phyloP scores from a whole-genome alignment of 139 green algal genomes.

The Asterochloris sp. region DNA sequence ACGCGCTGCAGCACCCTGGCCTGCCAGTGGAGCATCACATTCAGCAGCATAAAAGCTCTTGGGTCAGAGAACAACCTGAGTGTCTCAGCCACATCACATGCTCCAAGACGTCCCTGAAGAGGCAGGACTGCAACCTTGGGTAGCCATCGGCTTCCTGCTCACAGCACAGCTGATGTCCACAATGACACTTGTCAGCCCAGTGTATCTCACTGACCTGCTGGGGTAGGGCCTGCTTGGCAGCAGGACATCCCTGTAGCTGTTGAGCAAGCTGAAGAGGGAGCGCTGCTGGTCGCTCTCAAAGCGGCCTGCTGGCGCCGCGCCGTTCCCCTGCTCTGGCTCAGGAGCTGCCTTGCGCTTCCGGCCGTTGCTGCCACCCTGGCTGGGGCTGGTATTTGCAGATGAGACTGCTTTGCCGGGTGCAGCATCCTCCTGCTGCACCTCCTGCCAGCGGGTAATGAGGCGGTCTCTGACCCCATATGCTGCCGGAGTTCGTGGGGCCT shows the following conservation, averaged over 20 bases:
- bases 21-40: not conserved
- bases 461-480: constrained; percentile 55
- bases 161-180: not conserved
- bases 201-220: constrained; percentile 11
- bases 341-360: not conserved
- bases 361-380: too few species aligned
- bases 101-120: not conserved
- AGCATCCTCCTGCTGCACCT: constrained; percentile 35
- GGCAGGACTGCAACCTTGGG: not conserved
- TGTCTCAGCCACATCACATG: not conserved
- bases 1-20: too few species aligned
- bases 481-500: constrained; percentile 26
- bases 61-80: not conserved
- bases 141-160: not conserved
- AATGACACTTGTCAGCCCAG: not conserved
- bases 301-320: not conserved
- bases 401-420: not conserved
- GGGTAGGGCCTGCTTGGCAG: constrained; percentile 48
- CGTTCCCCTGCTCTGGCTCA: not conserved
- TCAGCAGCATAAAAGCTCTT: not conserved
- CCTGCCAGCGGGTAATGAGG: constrained; percentile 50
- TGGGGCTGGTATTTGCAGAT: too few species aligned
- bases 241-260: constrained; percentile 59
- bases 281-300: constrained; percentile 46
- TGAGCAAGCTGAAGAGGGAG: constrained; percentile 52